Base-by-base conservation (phyloP, 2,329 filamentous ascomycete genomes). In the Fusarium graminum region DNA sequence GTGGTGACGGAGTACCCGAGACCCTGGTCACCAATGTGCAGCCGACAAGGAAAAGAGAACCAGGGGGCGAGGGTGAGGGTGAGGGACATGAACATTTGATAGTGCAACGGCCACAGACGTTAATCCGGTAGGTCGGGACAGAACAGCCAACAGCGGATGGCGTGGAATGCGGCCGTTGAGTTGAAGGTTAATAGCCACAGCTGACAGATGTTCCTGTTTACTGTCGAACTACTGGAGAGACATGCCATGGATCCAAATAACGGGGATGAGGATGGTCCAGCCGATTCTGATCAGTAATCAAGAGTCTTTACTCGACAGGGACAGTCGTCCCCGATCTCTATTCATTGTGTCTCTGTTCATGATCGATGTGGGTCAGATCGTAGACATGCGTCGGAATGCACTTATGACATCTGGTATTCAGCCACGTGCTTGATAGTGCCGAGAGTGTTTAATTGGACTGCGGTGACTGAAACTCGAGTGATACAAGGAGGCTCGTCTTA, bases 221-320 rank as follows among this genome's bases (percentile, higher is more conserved):
- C 22, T 22, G 34, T n/a, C n/a, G 16, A 36, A 14, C 6, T 22
- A 22, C 4, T 4, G 22, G 6, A 22, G 22, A 22, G 22, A 22
- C 22, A 6, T 4, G 22, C 32, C 14, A 10, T 6, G 26, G 22
- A 42, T 22, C 60, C 36, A 16, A 52, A 30, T 17, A 36, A 3
- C 19, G 26, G 51, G 51, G 36, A 40, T 49, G n/a, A 34, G 19
- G 5, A 14, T 10, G 17, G n/a, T 25, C 39, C 1, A 34, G n/a
- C 16, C 14, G 5, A 10, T 7, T 28, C 36, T 56, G 42, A 61
- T 55, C 54, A 68, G 30, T 68, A 52, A 65, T 60, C 54, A 10
- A 7, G 6, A 7, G 9, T 9, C 10, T 10, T 28, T n/a, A 13
- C 16, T 17, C 1, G 22, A 19, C 29, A 6, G 12, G 16, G n/a